phyloP scores from a whole-genome alignment of 192 early-diverging fungal species.

The Coemansia aciculifera region DNA sequence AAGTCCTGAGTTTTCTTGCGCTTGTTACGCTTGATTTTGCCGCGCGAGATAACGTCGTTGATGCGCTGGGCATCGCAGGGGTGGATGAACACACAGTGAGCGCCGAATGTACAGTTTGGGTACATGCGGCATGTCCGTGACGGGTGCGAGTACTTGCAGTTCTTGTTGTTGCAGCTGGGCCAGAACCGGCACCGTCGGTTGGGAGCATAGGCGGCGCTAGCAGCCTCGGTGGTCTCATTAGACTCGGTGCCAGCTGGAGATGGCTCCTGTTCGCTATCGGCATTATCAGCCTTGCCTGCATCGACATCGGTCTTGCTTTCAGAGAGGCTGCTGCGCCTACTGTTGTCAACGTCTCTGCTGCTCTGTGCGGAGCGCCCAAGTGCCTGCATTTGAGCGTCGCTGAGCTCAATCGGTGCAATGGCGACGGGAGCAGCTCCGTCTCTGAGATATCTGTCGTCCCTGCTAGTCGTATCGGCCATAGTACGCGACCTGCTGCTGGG shows the following conservation, averaged over 20 bases:
- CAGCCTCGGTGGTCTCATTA: neutral
- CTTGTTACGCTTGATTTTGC: constrained; percentile 23
- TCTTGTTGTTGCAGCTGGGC: constrained; percentile 52
- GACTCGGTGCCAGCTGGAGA: neutral
- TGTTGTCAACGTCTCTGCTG: neutral
- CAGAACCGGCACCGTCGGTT: constrained; percentile 54
- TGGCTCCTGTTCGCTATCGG: neutral
- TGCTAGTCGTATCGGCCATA: neutral
- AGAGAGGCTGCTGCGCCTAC: constrained; percentile 7
- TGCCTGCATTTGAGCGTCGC: constrained; percentile 6
- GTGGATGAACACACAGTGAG: constrained; percentile 48
- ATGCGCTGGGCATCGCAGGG: constrained; percentile 42
- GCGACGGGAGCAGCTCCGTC: neutral
- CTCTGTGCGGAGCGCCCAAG: neutral
- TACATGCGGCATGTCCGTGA: constrained; percentile 26
- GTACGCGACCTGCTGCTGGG: constrained; percentile 13
- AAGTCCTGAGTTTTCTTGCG: constrained; percentile 38
- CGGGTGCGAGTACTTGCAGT: constrained; percentile 55
- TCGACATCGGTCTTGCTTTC: constrained; percentile 14
- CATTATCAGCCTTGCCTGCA: neutral
- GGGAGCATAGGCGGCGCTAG: neutral
- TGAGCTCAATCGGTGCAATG: neutral
- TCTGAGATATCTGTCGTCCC: neutral
- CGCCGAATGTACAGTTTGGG: constrained; percentile 38
- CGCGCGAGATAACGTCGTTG: constrained; percentile 34